A percentile compares a stretch with the other conserved stretches of the same genome.
phyloP scores from a whole-genome alignment of 352 stramenopile species.

The Saprolegnia diclina region DNA sequence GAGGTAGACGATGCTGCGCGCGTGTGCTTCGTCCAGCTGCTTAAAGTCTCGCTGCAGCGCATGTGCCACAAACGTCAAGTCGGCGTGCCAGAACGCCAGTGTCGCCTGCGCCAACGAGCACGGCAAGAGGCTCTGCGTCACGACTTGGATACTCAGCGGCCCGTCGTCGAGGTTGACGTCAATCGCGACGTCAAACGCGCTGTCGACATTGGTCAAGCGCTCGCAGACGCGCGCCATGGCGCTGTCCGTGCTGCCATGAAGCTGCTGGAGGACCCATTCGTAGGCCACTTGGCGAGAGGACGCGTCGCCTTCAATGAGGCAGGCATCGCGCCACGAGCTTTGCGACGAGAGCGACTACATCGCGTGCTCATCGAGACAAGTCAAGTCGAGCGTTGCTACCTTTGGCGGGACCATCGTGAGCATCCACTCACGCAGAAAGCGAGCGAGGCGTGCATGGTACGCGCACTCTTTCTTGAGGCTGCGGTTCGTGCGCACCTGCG shows the following conservation, averaged over 20 bases:
- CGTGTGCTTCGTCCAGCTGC: background rate
- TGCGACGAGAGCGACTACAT: background rate
- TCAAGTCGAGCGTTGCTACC: background rate
- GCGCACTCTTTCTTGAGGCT: background rate
- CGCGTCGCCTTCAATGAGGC: background rate
- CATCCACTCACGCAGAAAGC: background rate
- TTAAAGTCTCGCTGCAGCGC: background rate
- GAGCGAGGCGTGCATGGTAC: background rate
- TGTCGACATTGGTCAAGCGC: background rate
- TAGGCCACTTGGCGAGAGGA: background rate
- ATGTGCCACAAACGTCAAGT: background rate
- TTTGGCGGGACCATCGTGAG: background rate
- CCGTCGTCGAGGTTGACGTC: background rate
- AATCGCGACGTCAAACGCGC: background rate
- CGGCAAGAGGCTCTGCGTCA: background rate
- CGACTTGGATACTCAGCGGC: background rate
- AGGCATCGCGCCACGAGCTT: background rate
- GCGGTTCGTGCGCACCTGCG: background rate
- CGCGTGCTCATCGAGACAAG: background rate
- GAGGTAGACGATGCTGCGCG: background rate
- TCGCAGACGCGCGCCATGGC: background rate
- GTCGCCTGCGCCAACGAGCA: background rate
- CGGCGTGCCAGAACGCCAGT: background rate
- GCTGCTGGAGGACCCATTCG: background rate
- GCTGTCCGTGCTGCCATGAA: background rate